These are phyloP conservation scores for Flaveria sonorensis DNA, from an alignment of 129 eudicot genomes.

Conservation along the genomic window DNA sequence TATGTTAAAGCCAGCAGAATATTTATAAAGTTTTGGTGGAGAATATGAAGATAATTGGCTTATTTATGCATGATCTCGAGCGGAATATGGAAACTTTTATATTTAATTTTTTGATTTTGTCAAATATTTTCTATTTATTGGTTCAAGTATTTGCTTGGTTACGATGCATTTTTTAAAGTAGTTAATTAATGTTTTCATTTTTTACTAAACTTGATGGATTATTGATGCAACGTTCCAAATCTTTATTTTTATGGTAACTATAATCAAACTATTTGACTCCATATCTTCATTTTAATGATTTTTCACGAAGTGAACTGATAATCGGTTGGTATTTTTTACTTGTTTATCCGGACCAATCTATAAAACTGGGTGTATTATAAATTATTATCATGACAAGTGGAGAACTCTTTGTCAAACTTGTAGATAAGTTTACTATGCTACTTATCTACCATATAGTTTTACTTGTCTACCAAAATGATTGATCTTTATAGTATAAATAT, in stretches of 20 bases:
- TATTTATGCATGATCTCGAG: conserved; percentile 17
- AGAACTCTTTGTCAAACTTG: no score
- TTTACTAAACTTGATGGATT: conserved; percentile 1
- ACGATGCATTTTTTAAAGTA: not conserved
- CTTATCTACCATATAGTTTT: no score
- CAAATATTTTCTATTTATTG: conserved; percentile 22
- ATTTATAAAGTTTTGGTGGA: not conserved
- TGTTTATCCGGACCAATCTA: no score
- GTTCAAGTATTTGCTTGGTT: conserved; percentile 28
- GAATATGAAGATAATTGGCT: not conserved
- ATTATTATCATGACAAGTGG: no score
- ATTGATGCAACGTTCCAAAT: conserved; percentile 24
- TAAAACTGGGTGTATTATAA: no score
- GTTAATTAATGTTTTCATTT: not conserved
- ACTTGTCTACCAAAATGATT: no score
- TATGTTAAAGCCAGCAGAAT: not conserved
- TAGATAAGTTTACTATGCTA: no score
- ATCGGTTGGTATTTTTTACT: no score
- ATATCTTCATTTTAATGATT: no score
- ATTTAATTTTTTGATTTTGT: conserved; percentile 21
- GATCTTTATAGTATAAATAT: no score
- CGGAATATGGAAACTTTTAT: conserved; percentile 18
- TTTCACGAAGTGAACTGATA: no score
- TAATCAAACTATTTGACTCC: conserved; percentile 11
- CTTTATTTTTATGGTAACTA: conserved; percentile 20